A percentile compares a stretch with the other conserved stretches of the same genome.
Evolutionary conservation across 306 rosid genomes (phyloP).

Genomic region (Cucurbita pepo): DNA sequence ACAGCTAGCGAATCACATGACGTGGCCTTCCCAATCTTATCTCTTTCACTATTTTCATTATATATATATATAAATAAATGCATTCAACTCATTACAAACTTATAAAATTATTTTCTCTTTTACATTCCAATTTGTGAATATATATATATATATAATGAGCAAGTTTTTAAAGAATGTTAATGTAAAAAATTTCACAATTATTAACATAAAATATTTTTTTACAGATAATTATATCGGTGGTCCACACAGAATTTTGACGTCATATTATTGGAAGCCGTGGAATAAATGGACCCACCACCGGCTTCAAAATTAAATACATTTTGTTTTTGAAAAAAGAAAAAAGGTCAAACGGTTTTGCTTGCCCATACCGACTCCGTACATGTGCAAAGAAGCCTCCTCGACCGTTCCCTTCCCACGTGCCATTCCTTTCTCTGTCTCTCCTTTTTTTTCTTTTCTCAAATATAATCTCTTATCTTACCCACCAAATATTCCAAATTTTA

Average conservation of each 20-base stretch:
- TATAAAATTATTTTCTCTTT: no score
- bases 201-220: no score
- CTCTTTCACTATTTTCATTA: constrained; percentile 8
- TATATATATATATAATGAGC: no score
- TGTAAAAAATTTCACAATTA: no score
- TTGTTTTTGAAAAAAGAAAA: background rate
- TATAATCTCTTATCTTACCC: background rate
- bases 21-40: constrained; percentile 30
- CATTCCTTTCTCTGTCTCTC: no score
- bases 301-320: background rate
- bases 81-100: no score
- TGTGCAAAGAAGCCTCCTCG: constrained; percentile 13
- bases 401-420: constrained; percentile 23
- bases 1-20: constrained; percentile 51
- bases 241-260: background rate
- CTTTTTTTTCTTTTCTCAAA: no score
- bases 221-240: background rate
- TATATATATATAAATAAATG: background rate
- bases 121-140: no score
- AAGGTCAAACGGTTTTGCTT: background rate
- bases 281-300: constrained; percentile 10
- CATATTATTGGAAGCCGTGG: background rate
- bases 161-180: no score
- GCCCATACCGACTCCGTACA: background rate
- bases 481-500: background rate